phyloP scores from a whole-genome alignment of 139 green algal genomes.

The Chlamydomonas sp. region DNA sequence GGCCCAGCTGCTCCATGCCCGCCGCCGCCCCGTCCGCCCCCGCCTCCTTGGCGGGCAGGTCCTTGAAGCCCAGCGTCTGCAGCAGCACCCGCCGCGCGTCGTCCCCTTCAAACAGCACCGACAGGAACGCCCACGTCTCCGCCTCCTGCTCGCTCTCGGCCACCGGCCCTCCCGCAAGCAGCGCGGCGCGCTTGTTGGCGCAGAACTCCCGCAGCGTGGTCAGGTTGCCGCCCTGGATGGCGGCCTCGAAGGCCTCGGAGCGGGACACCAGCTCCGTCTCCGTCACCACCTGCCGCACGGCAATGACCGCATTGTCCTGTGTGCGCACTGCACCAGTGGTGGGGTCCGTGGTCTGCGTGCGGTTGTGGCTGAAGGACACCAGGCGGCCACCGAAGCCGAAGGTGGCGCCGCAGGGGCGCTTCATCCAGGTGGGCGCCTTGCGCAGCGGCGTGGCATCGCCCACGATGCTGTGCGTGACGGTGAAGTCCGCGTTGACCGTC shows the following conservation, averaged over 20 bases:
- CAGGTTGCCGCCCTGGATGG: conserved; percentile 74
- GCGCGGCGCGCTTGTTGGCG: conserved; percentile 49
- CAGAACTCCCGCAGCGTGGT: conserved; percentile 82
- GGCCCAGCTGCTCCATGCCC: conserved; percentile 5
- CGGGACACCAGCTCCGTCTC: conserved; percentile 76
- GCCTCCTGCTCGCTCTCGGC: conserved; percentile 58
- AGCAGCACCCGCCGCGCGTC: conserved; percentile 85
- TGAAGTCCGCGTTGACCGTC: conserved; percentile 72
- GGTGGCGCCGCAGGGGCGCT: conserved; percentile 71
- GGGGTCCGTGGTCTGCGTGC: conserved; percentile 56
- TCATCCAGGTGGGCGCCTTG: conserved; percentile 89
- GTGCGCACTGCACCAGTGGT: conserved; percentile 15
- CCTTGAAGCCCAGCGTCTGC: conserved; percentile 85
- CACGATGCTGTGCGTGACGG: conserved; percentile 42
- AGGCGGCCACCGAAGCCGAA: conserved; percentile 93
- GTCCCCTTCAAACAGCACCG: conserved; percentile 87
- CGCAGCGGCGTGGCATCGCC: conserved; percentile 57
- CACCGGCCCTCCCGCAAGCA: background rate
- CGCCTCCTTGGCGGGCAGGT: conserved; percentile 55
- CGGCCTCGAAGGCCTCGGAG: conserved; percentile 82
- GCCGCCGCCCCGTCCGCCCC: conserved; percentile 17
- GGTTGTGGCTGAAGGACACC: conserved; percentile 70
- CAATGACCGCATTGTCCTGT: conserved; percentile 13
- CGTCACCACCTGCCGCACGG: conserved; percentile 71
- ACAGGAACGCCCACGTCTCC: conserved; percentile 95